Base-by-base conservation (phyloP, 257 asterid species). In the Solanum tacnaense region DNA sequence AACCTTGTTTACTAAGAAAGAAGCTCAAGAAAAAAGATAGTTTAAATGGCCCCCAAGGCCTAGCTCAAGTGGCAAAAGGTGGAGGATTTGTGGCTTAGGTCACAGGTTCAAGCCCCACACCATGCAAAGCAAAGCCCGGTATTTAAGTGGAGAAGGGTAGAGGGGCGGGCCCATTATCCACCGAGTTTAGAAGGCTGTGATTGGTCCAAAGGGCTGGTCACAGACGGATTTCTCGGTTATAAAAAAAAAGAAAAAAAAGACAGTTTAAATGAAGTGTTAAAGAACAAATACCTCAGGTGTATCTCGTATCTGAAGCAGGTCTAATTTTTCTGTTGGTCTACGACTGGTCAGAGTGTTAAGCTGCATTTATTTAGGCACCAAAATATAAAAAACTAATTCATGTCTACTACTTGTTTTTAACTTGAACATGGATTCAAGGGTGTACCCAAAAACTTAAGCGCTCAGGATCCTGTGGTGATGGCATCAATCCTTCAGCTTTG, bases 391-490 rank as follows among this genome's bases (percentile, higher is more conserved):
- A 41, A 41, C 52, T 36, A 34, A 29, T 12, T 44, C 85, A 84
- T 71, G 31, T 46, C 35, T 32, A 46, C n/a, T 25, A 23, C 13
- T 86, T 44, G 23, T 86, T 58, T 86, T 85, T 74, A 85, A 86
- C 60, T 38, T 60, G 44, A 88, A 91, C 32, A 82, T 72, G 62
- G 38, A 75, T 31, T 62, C 44, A 88, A 25, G 70, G 60, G 72
- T 87, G 75, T 97, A 97, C 99, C 99, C 99, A 97, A 89, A 97
- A 97, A 93, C 99, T 97, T 89, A 97, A 95, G 85, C 93, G 93
- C 91, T 95, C 99, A 6, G 98, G 98, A 90, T 97, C 98, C 84
- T 82, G 92, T 73, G 96, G 86, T 21, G 96, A 21, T 67, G 99
- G 99, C 98, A 94, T 93, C 91, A 97, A 89, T 20, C 99, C 98